These are phyloP conservation scores for Lasiosphaeriaceae sp. DNA, from an alignment of 495 filamentous ascomycete genomes.

Conservation along the genomic window DNA sequence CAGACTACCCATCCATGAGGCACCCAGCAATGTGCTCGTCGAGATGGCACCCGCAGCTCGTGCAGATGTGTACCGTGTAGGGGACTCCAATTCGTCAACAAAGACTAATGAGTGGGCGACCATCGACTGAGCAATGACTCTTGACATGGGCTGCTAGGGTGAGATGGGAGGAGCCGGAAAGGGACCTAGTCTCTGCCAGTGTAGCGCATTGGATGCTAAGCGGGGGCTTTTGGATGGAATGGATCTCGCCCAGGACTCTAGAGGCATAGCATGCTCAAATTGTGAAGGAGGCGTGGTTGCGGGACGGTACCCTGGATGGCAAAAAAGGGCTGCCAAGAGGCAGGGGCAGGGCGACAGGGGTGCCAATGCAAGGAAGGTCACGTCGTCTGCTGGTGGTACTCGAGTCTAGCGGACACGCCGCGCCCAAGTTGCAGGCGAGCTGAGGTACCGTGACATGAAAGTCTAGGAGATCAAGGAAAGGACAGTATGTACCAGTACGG, in stretches of 20 bases:
- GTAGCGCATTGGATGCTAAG: too few species aligned
- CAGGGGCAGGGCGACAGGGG: background rate
- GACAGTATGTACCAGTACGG: background rate
- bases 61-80: too few species aligned
- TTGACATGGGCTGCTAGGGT: too few species aligned
- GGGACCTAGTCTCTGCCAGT: too few species aligned
- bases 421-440: background rate
- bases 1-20: too few species aligned
- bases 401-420: background rate
- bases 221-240: background rate
- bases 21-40: too few species aligned
- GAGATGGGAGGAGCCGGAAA: too few species aligned
- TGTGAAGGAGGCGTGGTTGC: background rate
- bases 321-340: background rate
- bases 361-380: background rate
- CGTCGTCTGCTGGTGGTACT: background rate
- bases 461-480: background rate
- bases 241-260: background rate
- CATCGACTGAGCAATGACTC: too few species aligned
- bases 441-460: background rate
- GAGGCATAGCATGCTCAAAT: background rate
- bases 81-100: too few species aligned
- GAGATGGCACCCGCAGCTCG: too few species aligned
- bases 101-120: too few species aligned
- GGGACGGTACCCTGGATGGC: background rate